Evolutionary conservation across 768 basidiomycete species (phyloP).

Genomic region (Coprinellus micaceus): DNA sequence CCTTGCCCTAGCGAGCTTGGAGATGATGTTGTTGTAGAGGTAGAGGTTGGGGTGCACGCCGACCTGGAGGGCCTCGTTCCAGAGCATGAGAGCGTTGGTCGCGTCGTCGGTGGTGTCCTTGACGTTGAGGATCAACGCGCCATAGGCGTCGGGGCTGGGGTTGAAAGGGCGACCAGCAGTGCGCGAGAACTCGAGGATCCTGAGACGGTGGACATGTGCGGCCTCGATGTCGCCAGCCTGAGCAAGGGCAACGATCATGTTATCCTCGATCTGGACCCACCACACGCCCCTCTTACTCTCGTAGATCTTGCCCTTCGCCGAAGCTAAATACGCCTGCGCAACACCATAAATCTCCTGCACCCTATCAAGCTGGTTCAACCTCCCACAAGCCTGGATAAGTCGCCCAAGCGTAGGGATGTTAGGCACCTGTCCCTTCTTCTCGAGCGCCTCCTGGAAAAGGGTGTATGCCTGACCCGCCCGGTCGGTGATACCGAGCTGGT

Average conservation of each 20-base stretch:
- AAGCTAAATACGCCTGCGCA: conserved; percentile 58
- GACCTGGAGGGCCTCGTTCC: conserved; percentile 67
- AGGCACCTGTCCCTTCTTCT: conserved; percentile 43
- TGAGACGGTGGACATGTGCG: conserved; percentile 75
- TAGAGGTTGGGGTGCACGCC: conserved; percentile 78
- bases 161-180: not conserved
- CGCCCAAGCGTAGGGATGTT: conserved; percentile 48
- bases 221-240: conserved; percentile 75
- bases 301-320: conserved; percentile 27
- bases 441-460: conserved; percentile 44
- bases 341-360: conserved; percentile 63
- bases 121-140: conserved; percentile 78
- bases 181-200: conserved; percentile 68
- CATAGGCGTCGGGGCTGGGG: conserved; percentile 89
- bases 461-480: conserved; percentile 37
- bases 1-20: conserved; percentile 89
- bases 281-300: conserved; percentile 24
- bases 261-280: conserved; percentile 83
- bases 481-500: not conserved
- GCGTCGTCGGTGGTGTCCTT: conserved; percentile 97
- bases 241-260: conserved; percentile 84
- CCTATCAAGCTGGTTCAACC: conserved; percentile 54
- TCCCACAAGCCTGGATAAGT: conserved; percentile 68
- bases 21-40: conserved; percentile 96
- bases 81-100: conserved; percentile 79